Conservation (phyloP, 345 rosid species). For the Citrus mangshanensis region DNA sequence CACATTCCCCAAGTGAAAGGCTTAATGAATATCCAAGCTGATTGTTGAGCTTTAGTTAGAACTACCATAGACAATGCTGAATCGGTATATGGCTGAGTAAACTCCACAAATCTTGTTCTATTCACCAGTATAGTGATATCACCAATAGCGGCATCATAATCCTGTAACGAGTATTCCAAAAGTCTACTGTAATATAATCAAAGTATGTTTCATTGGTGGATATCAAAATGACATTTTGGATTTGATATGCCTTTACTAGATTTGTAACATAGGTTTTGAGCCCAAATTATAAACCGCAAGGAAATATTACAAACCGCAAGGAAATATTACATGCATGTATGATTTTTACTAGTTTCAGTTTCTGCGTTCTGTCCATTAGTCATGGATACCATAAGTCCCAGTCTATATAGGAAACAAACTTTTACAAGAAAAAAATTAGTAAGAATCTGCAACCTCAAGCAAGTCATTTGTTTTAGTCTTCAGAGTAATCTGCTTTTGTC, state of each 20-base stretch:
- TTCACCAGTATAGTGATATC: conserved; percentile 48
- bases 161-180: conserved; percentile 24
- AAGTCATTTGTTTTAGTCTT: too few species aligned
- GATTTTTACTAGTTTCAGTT: too few species aligned
- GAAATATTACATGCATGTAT: too few species aligned
- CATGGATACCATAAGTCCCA: not conserved
- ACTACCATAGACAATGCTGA: conserved; percentile 57
- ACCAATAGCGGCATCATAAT: conserved; percentile 39
- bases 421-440: not conserved
- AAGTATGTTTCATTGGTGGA: too few species aligned
- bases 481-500: too few species aligned
- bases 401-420: not conserved
- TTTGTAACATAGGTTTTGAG: too few species aligned
- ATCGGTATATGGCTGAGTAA: conserved; percentile 49
- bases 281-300: too few species aligned
- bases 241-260: too few species aligned
- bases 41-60: conserved; percentile 15
- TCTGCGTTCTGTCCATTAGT: not conserved
- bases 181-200: too few species aligned
- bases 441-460: too few species aligned
- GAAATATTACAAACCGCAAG: too few species aligned
- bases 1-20: conserved; percentile 55
- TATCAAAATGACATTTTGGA: too few species aligned
- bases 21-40: conserved; percentile 42
- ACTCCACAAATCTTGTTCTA: conserved; percentile 37